Evolutionary conservation across 306 rosid species (phyloP), one percentile per base, ranked within the genome.

Genomic region (Vigna reflexopilosa): DNA sequence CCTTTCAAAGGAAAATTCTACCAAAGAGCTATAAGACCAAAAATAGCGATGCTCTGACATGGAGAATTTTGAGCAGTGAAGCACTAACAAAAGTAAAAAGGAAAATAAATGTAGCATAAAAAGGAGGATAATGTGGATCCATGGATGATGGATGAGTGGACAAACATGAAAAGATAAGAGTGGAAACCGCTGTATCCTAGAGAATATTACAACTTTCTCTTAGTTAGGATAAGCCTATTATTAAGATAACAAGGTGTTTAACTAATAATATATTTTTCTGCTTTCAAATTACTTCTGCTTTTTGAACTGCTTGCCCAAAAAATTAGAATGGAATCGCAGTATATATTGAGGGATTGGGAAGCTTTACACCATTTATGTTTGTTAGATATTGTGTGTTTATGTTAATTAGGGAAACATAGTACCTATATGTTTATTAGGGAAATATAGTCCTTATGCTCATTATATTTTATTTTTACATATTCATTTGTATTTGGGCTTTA

Each of bases 301-400:
- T 26, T 28, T 20, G 48, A 73, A 56, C 62, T 28, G 38, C 32
- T 50, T 58, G 63, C 70, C 76, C 82, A 57, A 34, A 32, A 75
- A 22, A 57, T 34, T 55, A 73, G 19, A 73, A 20, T 32, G 57
- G 19, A 44, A 73, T 81, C 32, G 17, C 32, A 1, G 59, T 64
- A 67, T 55, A 36, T 36, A 51, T 47, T n/a, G 58, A 67, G 36
- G 66, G 40, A 58, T 32, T 45, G 52, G 45, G 62, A 57, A 65
- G 61, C 61, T 73, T 65, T 26, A 28, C n/a, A n/a, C 64, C 45
- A 55, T 48, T 56, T 22, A 16, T 45, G 76, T n/a, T n/a, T n/a
- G n/a, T n/a, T n/a, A n/a, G n/a, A n/a, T n/a, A n/a, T n/a, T n/a
- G n/a, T 17, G 19, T 17, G 19, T 17, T 17, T 17, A 17, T 17